Evolutionary conservation across 768 basidiomycete species (phyloP), one percentile per base, ranked within the genome.

Genomic region (Suillus spraguei): DNA sequence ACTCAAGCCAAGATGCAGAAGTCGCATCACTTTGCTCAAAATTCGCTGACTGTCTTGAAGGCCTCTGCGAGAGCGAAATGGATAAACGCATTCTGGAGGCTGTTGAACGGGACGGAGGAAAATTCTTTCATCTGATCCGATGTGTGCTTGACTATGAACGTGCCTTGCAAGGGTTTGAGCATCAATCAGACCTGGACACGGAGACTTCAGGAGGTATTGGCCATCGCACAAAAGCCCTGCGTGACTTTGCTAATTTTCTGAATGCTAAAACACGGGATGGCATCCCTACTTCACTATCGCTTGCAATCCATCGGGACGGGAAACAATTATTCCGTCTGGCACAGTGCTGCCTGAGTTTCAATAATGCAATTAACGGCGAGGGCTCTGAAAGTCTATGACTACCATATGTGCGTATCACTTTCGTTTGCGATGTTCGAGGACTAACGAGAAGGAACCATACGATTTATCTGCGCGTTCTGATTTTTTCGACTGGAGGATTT

Each of bases 291-390:
- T 41, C 66, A n/a, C 55, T 72, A 59, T 59, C 67, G 38, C 50
- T 35, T 36, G 71, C 69, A 5, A 69, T 72, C 1, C 58, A 71
- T 39, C 66, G 72, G 17, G 67, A 75, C 22, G 71, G 71, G 16
- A 60, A 67, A 38, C 42, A 50, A 1, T 35, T 75, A 39, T 63
- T 71, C 4, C 61, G 61, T 14, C 64, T 75, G 2, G 71, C 71
- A 11, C 44, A 14, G 46, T 58, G 50, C 50, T 71, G 72, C 42
- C 60, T 73, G 46, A 66, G 71, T 33, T 68, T 73, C 4, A 71
- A 64, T 42, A 61, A 35, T 33, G 63, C 39, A 9, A 16, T 75
- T 20, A 56, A 24, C n/a, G 68, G 69, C 38, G 55, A 56, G 36
- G 55, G 38, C 16, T 24, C 35, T 5, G 36, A 22, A 24, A 56